phyloP scores from a whole-genome alignment of 2,329 filamentous ascomycete genomes.

The Fonsecaea pugnacius region DNA sequence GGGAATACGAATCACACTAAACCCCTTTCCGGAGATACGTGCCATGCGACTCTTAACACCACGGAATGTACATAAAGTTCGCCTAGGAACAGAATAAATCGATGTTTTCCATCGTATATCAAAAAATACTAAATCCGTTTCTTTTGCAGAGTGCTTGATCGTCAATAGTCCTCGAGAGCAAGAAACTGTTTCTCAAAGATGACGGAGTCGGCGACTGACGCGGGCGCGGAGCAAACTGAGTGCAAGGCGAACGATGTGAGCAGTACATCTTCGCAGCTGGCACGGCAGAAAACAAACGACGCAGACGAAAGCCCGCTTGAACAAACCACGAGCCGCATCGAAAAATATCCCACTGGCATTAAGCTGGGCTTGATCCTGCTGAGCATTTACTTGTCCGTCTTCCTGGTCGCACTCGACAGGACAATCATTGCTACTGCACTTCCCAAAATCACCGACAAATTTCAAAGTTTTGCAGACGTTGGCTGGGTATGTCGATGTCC shows the following conservation, averaged over 20 bases:
- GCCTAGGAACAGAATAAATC: neutral
- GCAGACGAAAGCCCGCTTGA: slow-evolving; percentile 5
- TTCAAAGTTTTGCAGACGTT: slow-evolving; percentile 52
- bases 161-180: neutral
- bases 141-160: neutral
- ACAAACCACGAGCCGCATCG: slow-evolving; percentile 16
- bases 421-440: slow-evolving; percentile 53
- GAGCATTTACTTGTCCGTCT: slow-evolving; percentile 17
- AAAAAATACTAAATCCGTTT: neutral
- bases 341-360: slow-evolving; percentile 14
- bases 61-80: slow-evolving; percentile 3
- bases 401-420: slow-evolving; percentile 25
- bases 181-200: neutral
- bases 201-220: neutral
- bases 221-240: neutral
- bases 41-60: neutral
- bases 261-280: neutral
- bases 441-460: slow-evolving; percentile 54
- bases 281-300: neutral
- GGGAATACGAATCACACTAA: neutral
- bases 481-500: slow-evolving; percentile 55
- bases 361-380: slow-evolving; percentile 7
- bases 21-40: neutral
- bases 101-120: neutral
- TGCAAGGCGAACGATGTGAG: neutral